Evolutionary conservation across 495 filamentous ascomycete species (phyloP).

Genomic region (Apiosordaria backusii): DNA sequence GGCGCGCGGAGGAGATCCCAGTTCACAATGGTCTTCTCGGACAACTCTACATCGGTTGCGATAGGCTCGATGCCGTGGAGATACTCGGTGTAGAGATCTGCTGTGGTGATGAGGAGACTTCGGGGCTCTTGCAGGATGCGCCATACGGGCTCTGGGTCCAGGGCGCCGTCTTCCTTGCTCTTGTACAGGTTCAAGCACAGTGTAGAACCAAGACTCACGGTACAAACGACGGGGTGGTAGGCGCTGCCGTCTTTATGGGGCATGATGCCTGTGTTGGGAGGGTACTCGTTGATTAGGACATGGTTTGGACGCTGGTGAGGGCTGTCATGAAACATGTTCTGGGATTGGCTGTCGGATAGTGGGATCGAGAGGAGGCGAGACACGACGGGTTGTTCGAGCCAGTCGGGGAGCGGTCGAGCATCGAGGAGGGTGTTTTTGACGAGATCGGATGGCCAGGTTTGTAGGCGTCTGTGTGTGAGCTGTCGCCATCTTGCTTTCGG

Average conservation of each 20-base stretch:
- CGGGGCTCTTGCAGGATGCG: slow-evolving; percentile 84
- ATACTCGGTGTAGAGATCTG: slow-evolving; percentile 63
- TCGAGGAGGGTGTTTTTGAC: slow-evolving; percentile 69
- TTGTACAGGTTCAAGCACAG: slow-evolving; percentile 76
- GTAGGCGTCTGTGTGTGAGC: slow-evolving; percentile 80
- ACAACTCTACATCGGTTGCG: slow-evolving; percentile 56
- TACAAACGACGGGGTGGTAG: slow-evolving; percentile 84
- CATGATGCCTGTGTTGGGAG: slow-evolving; percentile 87
- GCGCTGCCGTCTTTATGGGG: slow-evolving; percentile 90
- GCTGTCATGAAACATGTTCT: slow-evolving; percentile 61
- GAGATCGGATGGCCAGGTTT: slow-evolving; percentile 83
- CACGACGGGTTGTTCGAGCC: slow-evolving; percentile 70
- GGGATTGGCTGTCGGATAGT: slow-evolving; percentile 26
- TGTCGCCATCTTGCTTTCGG: slow-evolving; percentile 80
- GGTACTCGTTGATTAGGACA: slow-evolving; percentile 90
- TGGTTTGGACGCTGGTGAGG: slow-evolving; percentile 83
- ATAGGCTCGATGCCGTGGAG: slow-evolving; percentile 73
- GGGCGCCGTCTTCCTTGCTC: slow-evolving; percentile 53
- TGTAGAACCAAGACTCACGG: slow-evolving; percentile 74
- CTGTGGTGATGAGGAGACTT: slow-evolving; percentile 72
- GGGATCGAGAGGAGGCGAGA: slow-evolving; percentile 58
- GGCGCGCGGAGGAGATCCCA: slow-evolving; percentile 72
- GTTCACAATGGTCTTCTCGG: slow-evolving; percentile 67
- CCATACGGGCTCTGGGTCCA: slow-evolving; percentile 49
- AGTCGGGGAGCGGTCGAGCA: slow-evolving; percentile 64